phyloP scores from a whole-genome alignment of 2,329 filamentous ascomycete species.

The Sporothrix dimorphospora region DNA sequence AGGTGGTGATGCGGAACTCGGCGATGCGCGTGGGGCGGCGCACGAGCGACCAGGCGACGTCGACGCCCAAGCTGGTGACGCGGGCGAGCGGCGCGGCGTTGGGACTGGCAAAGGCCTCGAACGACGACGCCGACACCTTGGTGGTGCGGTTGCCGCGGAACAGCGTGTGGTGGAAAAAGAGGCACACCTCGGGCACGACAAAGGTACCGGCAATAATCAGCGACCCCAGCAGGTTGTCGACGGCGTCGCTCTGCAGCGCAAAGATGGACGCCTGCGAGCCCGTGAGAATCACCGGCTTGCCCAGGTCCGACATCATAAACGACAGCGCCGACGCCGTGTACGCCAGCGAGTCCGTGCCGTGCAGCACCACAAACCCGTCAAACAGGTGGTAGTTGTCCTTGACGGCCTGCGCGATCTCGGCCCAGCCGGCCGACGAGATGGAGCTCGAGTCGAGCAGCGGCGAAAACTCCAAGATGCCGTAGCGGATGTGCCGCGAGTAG shows the following conservation, averaged over 20 bases:
- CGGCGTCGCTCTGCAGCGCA: constrained; percentile 85
- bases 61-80: constrained; percentile 78
- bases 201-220: constrained; percentile 91
- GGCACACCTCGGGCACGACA: constrained; percentile 87
- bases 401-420: constrained; percentile 78
- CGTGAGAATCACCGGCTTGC: constrained; percentile 88
- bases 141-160: constrained; percentile 87
- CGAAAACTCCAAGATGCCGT: constrained; percentile 81
- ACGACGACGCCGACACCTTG: constrained; percentile 84
- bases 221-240: constrained; percentile 85
- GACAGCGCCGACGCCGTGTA: constrained; percentile 89
- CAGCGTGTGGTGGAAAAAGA: constrained; percentile 91
- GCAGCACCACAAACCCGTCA: constrained; percentile 87
- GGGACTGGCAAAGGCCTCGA: constrained; percentile 86
- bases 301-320: constrained; percentile 90
- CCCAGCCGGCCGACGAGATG: constrained; percentile 85
- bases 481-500: constrained; percentile 80
- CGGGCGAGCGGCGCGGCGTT: constrained; percentile 81
- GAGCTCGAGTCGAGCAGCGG: constrained; percentile 87
- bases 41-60: constrained; percentile 79
- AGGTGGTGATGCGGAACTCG: constrained; percentile 72
- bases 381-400: constrained; percentile 84
- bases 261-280: constrained; percentile 85
- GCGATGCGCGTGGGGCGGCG: constrained; percentile 73
- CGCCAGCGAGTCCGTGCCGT: constrained; percentile 86